Evolutionary conservation across 306 rosid species (phyloP).

Genomic region (Cercis canadensis): DNA sequence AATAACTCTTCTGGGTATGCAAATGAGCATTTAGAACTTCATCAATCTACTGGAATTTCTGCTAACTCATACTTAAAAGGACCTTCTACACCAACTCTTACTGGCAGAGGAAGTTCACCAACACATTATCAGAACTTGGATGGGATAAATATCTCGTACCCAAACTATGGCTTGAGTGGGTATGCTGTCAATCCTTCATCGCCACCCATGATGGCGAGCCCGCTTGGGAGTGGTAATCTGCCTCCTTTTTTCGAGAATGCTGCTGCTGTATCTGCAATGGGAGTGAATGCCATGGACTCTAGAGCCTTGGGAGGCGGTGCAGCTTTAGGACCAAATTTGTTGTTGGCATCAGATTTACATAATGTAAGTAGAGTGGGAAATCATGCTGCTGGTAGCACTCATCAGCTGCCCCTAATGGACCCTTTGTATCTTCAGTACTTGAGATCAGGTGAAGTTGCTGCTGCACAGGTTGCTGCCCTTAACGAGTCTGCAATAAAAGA

Average conservation of each 20-base stretch:
- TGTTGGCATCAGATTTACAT: conserved; percentile 70
- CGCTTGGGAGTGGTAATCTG: conserved; percentile 67
- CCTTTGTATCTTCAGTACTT: conserved; percentile 79
- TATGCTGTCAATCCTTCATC: conserved; percentile 71
- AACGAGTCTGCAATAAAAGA: conserved; percentile 72
- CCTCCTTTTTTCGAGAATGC: conserved; percentile 75
- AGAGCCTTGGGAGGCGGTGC: conserved; percentile 71
- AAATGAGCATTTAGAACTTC: conserved; percentile 58
- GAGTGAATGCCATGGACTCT: conserved; percentile 67
- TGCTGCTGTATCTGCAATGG: conserved; percentile 60
- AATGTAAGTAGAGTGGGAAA: conserved; percentile 69
- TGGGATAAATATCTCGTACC: conserved; percentile 53
- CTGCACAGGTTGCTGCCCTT: conserved; percentile 78
- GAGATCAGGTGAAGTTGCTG: conserved; percentile 78
- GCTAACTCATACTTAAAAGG: conserved; percentile 65
- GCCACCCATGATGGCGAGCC: conserved; percentile 74
- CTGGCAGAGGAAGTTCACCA: conserved; percentile 62
- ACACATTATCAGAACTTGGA: conserved; percentile 76
- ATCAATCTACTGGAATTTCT: conserved; percentile 52
- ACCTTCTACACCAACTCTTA: conserved; percentile 56
- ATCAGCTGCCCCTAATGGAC: conserved; percentile 73
- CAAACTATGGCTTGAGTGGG: conserved; percentile 72
- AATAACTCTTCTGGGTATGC: conserved; percentile 47
- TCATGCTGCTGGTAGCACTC: conserved; percentile 60
- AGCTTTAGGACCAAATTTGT: conserved; percentile 54